Evolutionary conservation across 257 asterid genomes (phyloP).

Genomic region (Jacaranda copaia): DNA sequence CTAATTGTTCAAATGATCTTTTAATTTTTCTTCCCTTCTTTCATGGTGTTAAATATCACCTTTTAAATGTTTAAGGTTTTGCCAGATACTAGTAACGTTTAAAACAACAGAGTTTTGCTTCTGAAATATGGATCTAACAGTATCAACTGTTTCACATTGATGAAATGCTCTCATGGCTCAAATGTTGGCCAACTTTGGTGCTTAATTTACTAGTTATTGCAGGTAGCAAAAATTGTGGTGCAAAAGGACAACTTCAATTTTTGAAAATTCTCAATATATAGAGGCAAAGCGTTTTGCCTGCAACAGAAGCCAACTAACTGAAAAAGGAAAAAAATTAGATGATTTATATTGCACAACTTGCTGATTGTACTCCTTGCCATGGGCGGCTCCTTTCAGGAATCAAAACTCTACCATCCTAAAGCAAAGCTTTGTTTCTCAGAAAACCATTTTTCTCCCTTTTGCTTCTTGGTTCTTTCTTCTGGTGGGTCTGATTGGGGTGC

Average conservation of each 20-base stretch:
- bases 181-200: too few species aligned
- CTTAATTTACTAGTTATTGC: too few species aligned
- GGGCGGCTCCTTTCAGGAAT: slow-evolving; percentile 4
- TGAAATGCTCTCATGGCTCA: too few species aligned
- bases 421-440: not conserved
- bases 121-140: not conserved
- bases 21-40: not conserved
- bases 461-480: not conserved
- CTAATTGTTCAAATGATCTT: not conserved
- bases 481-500: slow-evolving; percentile 10
- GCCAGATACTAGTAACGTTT: too few species aligned
- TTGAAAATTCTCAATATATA: too few species aligned
- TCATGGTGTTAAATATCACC: not conserved
- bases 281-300: too few species aligned
- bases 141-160: not conserved
- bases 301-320: too few species aligned
- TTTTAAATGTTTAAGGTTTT: too few species aligned
- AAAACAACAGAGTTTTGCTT: too few species aligned
- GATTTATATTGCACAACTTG: slow-evolving; percentile 16
- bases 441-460: not conserved
- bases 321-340: not conserved
- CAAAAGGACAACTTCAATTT: too few species aligned
- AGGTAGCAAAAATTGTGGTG: too few species aligned
- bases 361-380: slow-evolving; percentile 13
- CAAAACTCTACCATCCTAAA: not conserved